A percentile compares a stretch with the other conserved stretches of the same genome.
Conservation (phyloP, 164 flowering plant species). For the Annona cherimola region DNA sequence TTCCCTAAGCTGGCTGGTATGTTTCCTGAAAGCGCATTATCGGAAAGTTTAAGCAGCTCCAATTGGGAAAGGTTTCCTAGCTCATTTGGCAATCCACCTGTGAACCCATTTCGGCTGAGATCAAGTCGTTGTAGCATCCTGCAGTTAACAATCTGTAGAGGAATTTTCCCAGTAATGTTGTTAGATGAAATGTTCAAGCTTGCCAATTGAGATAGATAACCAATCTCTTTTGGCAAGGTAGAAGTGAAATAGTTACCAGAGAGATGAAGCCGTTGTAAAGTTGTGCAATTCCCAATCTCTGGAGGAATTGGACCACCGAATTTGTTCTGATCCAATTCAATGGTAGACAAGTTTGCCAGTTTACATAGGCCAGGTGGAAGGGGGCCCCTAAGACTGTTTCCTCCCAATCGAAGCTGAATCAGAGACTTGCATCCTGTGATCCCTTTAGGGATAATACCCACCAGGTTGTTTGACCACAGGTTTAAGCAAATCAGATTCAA, state of each 20-base stretch:
- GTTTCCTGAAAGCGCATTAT: conserved; percentile 2
- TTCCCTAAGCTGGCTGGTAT: conserved; percentile 4
- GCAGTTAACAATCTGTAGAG: conserved; percentile 48
- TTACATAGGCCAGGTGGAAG: conserved; percentile 61
- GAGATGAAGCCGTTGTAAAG: conserved; percentile 20
- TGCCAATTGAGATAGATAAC: conserved; percentile 1
- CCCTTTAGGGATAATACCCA: conserved; percentile 56
- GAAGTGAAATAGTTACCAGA: conserved; percentile 22
- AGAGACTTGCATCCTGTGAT: conserved; percentile 44
- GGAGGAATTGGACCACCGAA: conserved; percentile 60
- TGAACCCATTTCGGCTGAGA: conserved; percentile 54
- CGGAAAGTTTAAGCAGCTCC: conserved; percentile 10
- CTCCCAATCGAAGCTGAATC: conserved; percentile 46
- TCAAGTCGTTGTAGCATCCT: conserved; percentile 66
- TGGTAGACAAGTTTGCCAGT: conserved; percentile 49
- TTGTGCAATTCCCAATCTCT: conserved; percentile 24
- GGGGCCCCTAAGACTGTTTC: conserved; percentile 52
- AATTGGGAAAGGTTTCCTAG: conserved; percentile 6
- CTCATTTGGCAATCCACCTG: conserved; percentile 52
- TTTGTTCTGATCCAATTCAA: conserved; percentile 53
- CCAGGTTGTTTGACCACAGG: conserved; percentile 47
- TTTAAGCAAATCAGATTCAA: conserved; percentile 46
- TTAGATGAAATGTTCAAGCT: conserved; percentile 58
- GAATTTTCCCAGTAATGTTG: conserved; percentile 61
- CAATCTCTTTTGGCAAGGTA: conserved; percentile 17